Percentiles rank a stretch among this genome's conserved stretches.
phyloP scores from a whole-genome alignment of 2,329 filamentous ascomycete genomes.

The Phoma sp. region DNA sequence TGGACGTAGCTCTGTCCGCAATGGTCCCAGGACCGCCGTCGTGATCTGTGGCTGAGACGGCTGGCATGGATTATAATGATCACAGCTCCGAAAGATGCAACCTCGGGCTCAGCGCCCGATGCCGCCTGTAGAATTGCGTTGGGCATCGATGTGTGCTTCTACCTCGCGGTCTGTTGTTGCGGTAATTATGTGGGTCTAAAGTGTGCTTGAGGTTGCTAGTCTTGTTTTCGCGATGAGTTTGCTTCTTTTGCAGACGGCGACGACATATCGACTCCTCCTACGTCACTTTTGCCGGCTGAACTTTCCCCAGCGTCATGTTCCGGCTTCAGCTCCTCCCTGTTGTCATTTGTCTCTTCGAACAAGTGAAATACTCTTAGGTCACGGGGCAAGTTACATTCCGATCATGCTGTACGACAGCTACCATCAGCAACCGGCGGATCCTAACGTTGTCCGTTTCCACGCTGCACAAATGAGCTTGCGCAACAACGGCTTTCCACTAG shows the following conservation, averaged over 20 bases:
- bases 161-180: constrained; percentile 2
- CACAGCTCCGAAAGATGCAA: constrained; percentile 25
- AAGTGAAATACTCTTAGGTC: constrained; percentile 19
- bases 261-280: constrained; percentile 6
- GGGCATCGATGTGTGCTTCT: constrained; percentile 4
- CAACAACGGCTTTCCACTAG: constrained; percentile 39
- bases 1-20: not conserved
- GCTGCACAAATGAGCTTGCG: constrained; percentile 38
- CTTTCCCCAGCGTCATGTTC: constrained; percentile 8
- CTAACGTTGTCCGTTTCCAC: constrained; percentile 22
- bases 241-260: constrained; percentile 7
- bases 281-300: constrained; percentile 12
- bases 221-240: constrained; percentile 7
- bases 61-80: constrained; percentile 11
- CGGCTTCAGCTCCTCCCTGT: constrained; percentile 21
- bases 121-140: constrained; percentile 13
- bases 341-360: constrained; percentile 26
- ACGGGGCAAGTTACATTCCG: constrained; percentile 42
- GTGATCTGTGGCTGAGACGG: constrained; percentile 33
- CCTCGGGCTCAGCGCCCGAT: constrained; percentile 21
- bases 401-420: constrained; percentile 36
- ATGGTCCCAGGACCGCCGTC: not conserved
- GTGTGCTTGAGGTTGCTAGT: constrained; percentile 7
- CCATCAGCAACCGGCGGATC: constrained; percentile 26
- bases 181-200: constrained; percentile 14